Evolutionary conservation across 2,329 filamentous ascomycete species (phyloP).

Genomic region (Arthrobotrys pseudoclavata): DNA sequence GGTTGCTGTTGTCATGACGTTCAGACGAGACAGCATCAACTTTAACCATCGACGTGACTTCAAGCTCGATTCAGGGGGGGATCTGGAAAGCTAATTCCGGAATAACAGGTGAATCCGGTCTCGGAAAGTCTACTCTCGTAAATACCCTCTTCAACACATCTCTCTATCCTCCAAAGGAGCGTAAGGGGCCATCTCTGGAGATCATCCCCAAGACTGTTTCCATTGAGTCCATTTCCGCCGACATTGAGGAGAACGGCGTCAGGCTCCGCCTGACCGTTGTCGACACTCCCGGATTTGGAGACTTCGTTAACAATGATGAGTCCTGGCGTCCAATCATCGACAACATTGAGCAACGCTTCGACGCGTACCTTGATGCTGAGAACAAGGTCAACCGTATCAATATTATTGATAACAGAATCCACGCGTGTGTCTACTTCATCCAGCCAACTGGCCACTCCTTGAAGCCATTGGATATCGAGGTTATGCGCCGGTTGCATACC

Average conservation of each 20-base stretch:
- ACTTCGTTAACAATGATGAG: constrained; percentile 99
- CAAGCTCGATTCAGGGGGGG: constrained; percentile 44
- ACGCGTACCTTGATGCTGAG: constrained; percentile 97
- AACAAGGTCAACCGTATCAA: constrained; percentile 99
- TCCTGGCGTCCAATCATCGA: constrained; percentile 99
- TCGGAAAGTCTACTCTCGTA: constrained; percentile 98
- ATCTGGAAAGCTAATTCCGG: constrained; percentile 44
- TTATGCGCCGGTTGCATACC: constrained; percentile 99
- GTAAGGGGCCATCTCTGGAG: constrained; percentile 95
- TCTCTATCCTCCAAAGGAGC: constrained; percentile 97
- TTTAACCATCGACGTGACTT: constrained; percentile 41
- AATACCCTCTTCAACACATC: constrained; percentile 99
- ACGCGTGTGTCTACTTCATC: constrained; percentile 99
- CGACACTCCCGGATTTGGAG: constrained; percentile 96
- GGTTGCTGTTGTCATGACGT: not conserved
- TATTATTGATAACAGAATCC: constrained; percentile 98
- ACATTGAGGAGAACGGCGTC: constrained; percentile 98
- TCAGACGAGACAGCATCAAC: constrained; percentile 24
- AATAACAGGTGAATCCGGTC: constrained; percentile 89
- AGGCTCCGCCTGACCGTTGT: constrained; percentile 96
- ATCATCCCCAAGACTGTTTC: constrained; percentile 98
- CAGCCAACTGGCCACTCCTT: constrained; percentile 98
- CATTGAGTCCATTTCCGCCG: constrained; percentile 93
- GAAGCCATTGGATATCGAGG: constrained; percentile 98
- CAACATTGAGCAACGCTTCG: constrained; percentile 99